Evolutionary conservation across 192 early-diverging fungal genomes (phyloP).

Genomic region (Backusella morwellensis): DNA sequence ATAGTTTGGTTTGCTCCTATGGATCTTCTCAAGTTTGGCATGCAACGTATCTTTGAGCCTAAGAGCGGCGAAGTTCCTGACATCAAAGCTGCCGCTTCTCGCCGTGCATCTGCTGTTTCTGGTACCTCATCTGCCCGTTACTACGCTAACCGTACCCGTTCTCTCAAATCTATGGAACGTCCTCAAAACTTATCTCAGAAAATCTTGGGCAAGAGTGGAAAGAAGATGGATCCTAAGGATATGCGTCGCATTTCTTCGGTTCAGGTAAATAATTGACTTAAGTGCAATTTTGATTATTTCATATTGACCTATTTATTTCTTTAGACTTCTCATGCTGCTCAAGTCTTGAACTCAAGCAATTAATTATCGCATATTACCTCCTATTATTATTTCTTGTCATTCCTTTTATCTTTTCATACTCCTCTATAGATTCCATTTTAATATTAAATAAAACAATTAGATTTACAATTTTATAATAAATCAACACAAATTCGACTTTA

Average conservation of each 20-base stretch:
- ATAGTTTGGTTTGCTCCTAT: no score
- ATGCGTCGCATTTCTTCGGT: slow-evolving; percentile 70
- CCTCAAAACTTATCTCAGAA: slow-evolving; percentile 12
- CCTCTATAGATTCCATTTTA: slow-evolving; percentile 3
- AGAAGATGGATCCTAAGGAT: slow-evolving; percentile 58
- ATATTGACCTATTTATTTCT: background rate
- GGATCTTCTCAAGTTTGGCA: no score
- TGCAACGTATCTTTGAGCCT: no score
- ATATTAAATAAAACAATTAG: background rate
- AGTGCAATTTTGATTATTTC: no score
- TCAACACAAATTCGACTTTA: background rate
- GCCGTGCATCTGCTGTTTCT: no score
- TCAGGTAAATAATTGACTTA: slow-evolving; percentile 37
- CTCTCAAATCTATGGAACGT: slow-evolving; percentile 28
- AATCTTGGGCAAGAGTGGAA: slow-evolving; percentile 40
- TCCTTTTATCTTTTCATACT: background rate
- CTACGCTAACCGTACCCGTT: no score
- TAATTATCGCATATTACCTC: background rate
- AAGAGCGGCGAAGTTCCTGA: no score
- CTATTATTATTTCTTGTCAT: background rate
- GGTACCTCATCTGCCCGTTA: no score
- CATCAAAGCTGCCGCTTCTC: no score
- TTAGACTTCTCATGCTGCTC: slow-evolving; percentile 22
- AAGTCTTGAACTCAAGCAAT: slow-evolving; percentile 14
- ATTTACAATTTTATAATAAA: background rate